Base-by-base conservation (phyloP, 495 filamentous ascomycete genomes). In the Penicillium manginii region DNA sequence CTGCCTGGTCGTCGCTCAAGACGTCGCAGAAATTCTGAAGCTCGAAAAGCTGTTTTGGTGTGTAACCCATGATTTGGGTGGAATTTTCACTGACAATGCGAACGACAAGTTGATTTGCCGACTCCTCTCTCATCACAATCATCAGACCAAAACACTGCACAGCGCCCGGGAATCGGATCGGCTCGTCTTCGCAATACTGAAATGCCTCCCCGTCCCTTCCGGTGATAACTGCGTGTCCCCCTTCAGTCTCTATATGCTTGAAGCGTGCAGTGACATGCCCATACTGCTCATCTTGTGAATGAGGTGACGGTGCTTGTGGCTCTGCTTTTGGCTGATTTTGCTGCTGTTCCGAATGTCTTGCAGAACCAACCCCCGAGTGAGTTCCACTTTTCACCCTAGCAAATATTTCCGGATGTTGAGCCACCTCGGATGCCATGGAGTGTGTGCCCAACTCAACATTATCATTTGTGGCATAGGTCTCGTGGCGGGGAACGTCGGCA, bases 121-220 rank as follows among this genome's bases (percentile, higher is more conserved):
- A 65, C 46, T 88, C 81, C 66, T 96, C 91, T 47, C 85, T 80
- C n/a, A 97, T 63, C 0, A 87, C 92, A 21, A 98, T 62, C 50
- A 97, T 74, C 3, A 90, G 74, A 2, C 93, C 93, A 68, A 96
- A 98, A 8, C 83, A 78, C 63, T 97, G 93, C 1, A 97, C 78
- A n/a, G 93, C 91, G 14, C 93, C 93, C 1, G 93, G 93, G 14
- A 91, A 89, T 61, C 92, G 91, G 40, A 97, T 97, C 1, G 93
- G 92, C 62, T 97, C 93, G 70, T 98, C 93, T 71, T 98, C 93
- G 70, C 91, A 96, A n/a, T 81, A 55, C 63, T 93, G 89, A 40
- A 93, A 75, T 2, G 73, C 82, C 15, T 85, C 81, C 2, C 88
- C 85, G 53, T 88, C 83, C 52, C 89, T 79, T 11, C 92, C 92